Conservation (phyloP, 495 filamentous ascomycete species). For the Saxophila tyrrhenica region DNA sequence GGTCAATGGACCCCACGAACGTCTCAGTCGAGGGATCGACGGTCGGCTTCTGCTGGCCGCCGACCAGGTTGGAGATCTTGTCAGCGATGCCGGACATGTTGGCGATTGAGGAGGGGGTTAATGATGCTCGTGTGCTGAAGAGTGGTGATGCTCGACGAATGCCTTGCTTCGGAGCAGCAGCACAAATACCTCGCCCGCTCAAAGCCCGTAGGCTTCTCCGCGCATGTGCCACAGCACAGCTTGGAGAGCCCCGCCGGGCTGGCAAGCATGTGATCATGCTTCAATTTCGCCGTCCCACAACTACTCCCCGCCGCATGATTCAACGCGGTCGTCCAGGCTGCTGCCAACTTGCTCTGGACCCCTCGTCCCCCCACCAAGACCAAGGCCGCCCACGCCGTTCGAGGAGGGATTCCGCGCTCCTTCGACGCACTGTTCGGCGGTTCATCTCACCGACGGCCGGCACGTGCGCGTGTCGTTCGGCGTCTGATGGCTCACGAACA, state of each 20-base stretch:
- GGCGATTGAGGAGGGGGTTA: not conserved
- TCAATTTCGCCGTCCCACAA: not conserved
- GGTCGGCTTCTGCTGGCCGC: not conserved
- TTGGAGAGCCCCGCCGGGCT: not conserved
- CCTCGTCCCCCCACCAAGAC: too few species aligned
- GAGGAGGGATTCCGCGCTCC: too few species aligned
- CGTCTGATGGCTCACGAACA: too few species aligned
- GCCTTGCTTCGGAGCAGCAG: not conserved
- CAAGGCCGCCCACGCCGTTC: too few species aligned
- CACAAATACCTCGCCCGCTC: not conserved
- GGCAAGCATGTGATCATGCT: constrained; percentile 1
- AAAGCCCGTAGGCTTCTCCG: too few species aligned
- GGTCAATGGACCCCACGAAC: constrained; percentile 74
- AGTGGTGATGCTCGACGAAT: not conserved
- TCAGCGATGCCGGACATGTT: constrained; percentile 6
- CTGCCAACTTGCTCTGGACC: too few species aligned
- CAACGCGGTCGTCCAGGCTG: not conserved
- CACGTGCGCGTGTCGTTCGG: too few species aligned
- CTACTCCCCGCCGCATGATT: not conserved
- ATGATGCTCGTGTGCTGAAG: not conserved
- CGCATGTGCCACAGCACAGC: not conserved
- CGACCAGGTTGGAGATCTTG: constrained; percentile 2
- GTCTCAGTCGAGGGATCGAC: constrained; percentile 12
- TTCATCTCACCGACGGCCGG: too few species aligned
- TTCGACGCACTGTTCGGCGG: too few species aligned